These are phyloP conservation scores for Simplicillium aogashimaense DNA, from an alignment of 2,329 filamentous ascomycete species.

Conservation along the genomic window DNA sequence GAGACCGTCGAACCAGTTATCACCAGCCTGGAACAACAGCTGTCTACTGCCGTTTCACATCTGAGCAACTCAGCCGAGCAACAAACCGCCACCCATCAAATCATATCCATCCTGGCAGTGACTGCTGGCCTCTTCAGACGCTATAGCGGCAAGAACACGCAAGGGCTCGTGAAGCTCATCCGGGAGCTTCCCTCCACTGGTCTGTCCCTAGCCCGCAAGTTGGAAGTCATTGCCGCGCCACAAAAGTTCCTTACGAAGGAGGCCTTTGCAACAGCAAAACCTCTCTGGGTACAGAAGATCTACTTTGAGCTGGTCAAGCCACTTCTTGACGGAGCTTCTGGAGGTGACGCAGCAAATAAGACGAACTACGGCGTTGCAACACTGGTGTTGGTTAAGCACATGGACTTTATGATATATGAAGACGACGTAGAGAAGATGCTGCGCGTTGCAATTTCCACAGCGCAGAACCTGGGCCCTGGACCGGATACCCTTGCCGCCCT, in stretches of 20 bases:
- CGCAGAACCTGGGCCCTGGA: constrained; percentile 29
- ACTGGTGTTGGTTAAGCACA: constrained; percentile 38
- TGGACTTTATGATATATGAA: constrained; percentile 40
- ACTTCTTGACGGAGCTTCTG: constrained; percentile 30
- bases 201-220: constrained; percentile 27
- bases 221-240: constrained; percentile 31
- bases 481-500: constrained; percentile 38
- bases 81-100: constrained; percentile 12
- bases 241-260: constrained; percentile 27
- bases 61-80: neutral
- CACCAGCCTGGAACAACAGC: constrained; percentile 14
- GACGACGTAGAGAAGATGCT: constrained; percentile 37
- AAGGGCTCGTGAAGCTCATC: constrained; percentile 23
- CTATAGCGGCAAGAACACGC: constrained; percentile 23
- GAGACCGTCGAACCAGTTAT: constrained; percentile 19
- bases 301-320: constrained; percentile 36
- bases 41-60: constrained; percentile 10
- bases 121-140: constrained; percentile 26
- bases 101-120: constrained; percentile 23
- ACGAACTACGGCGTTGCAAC: constrained; percentile 36
- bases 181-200: constrained; percentile 25
- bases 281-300: constrained; percentile 38
- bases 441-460: constrained; percentile 36
- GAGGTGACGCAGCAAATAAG: constrained; percentile 17
- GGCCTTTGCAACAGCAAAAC: constrained; percentile 31